Percentiles rank a stretch among this genome's conserved stretches.
These are phyloP conservation scores for Cladosporium sp. DNA, from an alignment of 2,329 filamentous ascomycete genomes.

Conservation along the genomic window DNA sequence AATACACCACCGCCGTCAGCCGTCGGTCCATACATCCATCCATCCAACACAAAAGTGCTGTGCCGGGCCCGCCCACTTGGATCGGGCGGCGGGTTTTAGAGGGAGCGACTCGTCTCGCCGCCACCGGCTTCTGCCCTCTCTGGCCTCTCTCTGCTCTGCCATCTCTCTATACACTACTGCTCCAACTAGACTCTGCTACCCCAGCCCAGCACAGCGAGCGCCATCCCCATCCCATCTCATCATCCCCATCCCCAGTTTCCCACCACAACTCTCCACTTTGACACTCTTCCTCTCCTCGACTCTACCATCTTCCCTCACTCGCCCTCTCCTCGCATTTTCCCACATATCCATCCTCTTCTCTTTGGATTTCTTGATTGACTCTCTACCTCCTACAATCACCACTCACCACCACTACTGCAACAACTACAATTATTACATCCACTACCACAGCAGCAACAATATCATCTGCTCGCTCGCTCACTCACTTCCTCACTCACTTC, in stretches of 20 bases:
- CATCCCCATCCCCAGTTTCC: not conserved
- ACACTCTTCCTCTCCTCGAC: not conserved
- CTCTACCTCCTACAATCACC: too few relatives aligned
- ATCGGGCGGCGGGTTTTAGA: too few relatives aligned
- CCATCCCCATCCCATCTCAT: conserved; percentile 3
- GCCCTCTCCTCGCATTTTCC: not conserved
- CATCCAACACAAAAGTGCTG: conserved; percentile 31
- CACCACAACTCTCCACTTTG: not conserved
- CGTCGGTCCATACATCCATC: conserved; percentile 14
- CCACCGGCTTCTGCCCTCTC: not conserved
- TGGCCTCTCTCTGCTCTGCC: not conserved
- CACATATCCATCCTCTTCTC: not conserved
- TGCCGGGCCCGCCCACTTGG: conserved; percentile 15
- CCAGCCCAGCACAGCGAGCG: conserved; percentile 7
- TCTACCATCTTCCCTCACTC: not conserved
- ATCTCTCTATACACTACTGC: not conserved
- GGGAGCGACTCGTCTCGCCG: not conserved
- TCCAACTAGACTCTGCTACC: not conserved
- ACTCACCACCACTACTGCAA: too few relatives aligned
- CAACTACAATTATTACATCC: too few relatives aligned
- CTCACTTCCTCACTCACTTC: not conserved
- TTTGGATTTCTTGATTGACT: not conserved
- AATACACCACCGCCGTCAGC: too few relatives aligned
- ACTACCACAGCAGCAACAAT: too few relatives aligned
- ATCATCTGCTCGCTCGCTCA: too few relatives aligned